A percentile compares a stretch with the other conserved stretches of the same genome.
phyloP scores from a whole-genome alignment of 2,329 filamentous ascomycete genomes.

The Aspergillus intermedius region DNA sequence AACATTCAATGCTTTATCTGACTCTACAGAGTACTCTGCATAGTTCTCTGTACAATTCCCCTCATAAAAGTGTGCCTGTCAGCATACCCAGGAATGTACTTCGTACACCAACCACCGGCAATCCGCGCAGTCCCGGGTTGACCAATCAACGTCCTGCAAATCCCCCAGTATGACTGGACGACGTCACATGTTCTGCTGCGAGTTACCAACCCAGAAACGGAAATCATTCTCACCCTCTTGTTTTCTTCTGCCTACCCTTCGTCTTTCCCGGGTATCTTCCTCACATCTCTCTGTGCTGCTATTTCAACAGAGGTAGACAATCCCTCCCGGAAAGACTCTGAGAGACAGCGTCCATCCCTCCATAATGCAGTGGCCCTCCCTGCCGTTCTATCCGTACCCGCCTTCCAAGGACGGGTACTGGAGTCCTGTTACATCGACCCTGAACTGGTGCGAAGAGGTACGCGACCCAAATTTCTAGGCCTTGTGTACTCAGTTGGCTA shows the following conservation, averaged over 20 bases:
- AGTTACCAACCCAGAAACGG: too few species aligned
- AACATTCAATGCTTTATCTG: too few species aligned
- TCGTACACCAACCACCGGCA: not conserved
- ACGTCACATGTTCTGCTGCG: not conserved
- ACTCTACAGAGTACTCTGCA: not conserved
- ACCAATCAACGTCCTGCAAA: conserved; percentile 1
- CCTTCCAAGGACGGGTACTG: conserved; percentile 54
- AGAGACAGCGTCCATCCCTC: conserved; percentile 7
- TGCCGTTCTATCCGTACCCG: conserved; percentile 37
- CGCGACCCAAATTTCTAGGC: conserved; percentile 5
- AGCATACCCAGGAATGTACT: too few species aligned
- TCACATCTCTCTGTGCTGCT: too few species aligned
- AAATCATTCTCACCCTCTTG: not conserved
- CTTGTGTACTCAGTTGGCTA: not conserved
- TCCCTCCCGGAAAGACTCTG: not conserved
- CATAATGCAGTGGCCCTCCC: conserved; percentile 23
- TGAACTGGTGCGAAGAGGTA: conserved; percentile 78
- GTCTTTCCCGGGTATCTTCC: too few species aligned
- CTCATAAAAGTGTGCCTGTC: too few species aligned
- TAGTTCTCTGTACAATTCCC: too few species aligned
- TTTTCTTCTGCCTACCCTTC: not conserved
- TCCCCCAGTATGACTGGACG: not conserved
- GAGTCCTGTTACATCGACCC: conserved; percentile 63
- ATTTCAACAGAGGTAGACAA: conserved; percentile 1
- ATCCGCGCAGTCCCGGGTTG: not conserved